Base-by-base conservation (phyloP, 225 moss, liverwort and hornwort genomes). In the Asterella californica region DNA sequence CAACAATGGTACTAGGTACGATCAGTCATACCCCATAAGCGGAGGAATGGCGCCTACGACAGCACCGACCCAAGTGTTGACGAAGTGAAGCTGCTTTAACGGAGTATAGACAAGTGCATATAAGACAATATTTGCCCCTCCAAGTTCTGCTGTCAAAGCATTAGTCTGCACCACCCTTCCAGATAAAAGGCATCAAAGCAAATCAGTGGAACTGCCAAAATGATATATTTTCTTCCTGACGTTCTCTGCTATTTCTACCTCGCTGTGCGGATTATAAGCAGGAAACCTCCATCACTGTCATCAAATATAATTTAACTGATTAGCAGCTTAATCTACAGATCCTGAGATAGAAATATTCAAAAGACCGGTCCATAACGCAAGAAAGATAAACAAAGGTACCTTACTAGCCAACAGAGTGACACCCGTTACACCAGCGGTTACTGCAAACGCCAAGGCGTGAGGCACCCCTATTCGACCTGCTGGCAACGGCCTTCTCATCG, bases 31-130 rank as follows among this genome's bases (percentile, higher is more conserved):
- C 82, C 96, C 96, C 90, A 97, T 93, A 36, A 97, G 86, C 25
- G 96, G 96, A 42, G 96, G 96, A 80, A 97, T 89, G 60, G 94
- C 96, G 15, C 96, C 96, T n/a, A 97, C 96, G n/a, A 94, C 90
- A 5, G 96, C 96, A 42, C 96, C 96, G 36, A 97, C 84, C 94
- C 96, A 97, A 0, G 94, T 94, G 81, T 97, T 97, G 42, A 94
- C 83, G 79, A 83, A 86, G 80, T 97, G 96, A 78, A 97, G 87
- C 63, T 97, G 96, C 88, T 97, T 97, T 78, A 97, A 83, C 34
- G 96, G 96, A 65, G 96, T 97, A 78, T 97, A 97, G 18, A 91
- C 93, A 70, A 94, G 77, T 49, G 94, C 86, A 77, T 97, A 97
- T 47, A 97, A 60, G 49, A 93, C 67, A 19, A 97, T 50, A 81